Evolutionary conservation across 768 basidiomycete genomes (phyloP).

Genomic region (Mycena pura): DNA sequence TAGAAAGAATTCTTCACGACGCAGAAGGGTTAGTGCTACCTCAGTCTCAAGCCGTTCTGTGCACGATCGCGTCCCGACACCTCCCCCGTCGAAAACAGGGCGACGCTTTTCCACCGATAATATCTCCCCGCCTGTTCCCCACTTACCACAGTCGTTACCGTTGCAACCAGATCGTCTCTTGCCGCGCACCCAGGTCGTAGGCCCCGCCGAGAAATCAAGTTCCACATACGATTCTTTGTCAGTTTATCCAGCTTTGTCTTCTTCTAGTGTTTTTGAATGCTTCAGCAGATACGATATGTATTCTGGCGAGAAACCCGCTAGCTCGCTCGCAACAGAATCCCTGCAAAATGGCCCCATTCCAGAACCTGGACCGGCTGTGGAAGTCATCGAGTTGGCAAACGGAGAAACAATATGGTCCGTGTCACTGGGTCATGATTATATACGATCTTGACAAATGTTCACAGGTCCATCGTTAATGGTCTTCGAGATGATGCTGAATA

Average conservation of each 20-base stretch:
- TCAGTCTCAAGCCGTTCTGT: conserved; percentile 75
- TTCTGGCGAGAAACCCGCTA: conserved; percentile 57
- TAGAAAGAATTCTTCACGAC: conserved; percentile 63
- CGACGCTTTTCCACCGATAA: conserved; percentile 72
- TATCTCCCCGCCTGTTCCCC: conserved; percentile 72
- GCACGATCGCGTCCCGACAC: conserved; percentile 83
- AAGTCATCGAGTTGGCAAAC: conserved; percentile 85
- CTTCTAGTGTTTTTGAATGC: conserved; percentile 30
- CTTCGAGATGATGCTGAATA: conserved; percentile 80
- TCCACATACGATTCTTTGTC: conserved; percentile 83
- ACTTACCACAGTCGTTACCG: conserved; percentile 59
- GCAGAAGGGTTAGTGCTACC: conserved; percentile 65
- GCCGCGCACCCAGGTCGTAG: conserved; percentile 46
- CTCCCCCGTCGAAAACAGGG: conserved; percentile 73
- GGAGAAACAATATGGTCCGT: conserved; percentile 86
- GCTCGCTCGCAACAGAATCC: conserved; percentile 42
- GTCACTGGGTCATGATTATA: conserved; percentile 10
- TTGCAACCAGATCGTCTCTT: conserved; percentile 49
- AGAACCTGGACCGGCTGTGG: conserved; percentile 68
- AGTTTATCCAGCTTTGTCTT: conserved; percentile 40
- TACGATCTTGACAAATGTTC: conserved; percentile 21
- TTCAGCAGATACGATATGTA: conserved; percentile 80
- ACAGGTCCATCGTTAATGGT: conserved; percentile 84
- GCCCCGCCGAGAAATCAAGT: conserved; percentile 65
- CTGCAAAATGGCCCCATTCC: conserved; percentile 39